Base-by-base conservation (phyloP, 2,329 filamentous ascomycete genomes). In the Exophiala xenobiotica region DNA sequence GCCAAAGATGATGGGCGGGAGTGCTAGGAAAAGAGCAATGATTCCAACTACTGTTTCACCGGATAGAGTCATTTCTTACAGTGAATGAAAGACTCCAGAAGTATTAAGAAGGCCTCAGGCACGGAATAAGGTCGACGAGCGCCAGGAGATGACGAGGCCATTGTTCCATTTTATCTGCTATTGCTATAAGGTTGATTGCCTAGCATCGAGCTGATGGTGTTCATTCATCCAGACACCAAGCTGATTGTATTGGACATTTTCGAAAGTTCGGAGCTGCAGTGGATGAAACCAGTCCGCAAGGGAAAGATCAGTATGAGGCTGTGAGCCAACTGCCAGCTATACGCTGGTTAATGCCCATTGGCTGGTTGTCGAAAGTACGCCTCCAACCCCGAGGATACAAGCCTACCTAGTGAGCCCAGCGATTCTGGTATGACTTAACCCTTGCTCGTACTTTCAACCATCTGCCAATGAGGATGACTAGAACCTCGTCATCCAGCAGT, bases 1-100 rank as follows among this genome's bases (percentile, higher is more conserved):
- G 9, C 38, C 37, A 11, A 46, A 24, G 12, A 46, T 26, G 11
- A 49, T 3, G 3, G 51, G 51, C 4, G 46, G 46, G 16, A 49
- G 18, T 20, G 51, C 40, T 14, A 53, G 26, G 19, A 53, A 20
- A 14, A 53, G 38, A 35, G 31, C 45, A n/a, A 49, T 26, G 35
- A 53, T 49, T 19, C 45, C 46, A 18, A 49, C 46, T 1, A 53
- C 16, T n/a, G 51, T 40, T 8, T 53, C 51, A 7, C 26, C 45
- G n/a, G 51, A 45, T 14, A 53, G n/a, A 23, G 42, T 20, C 51
- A 49, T 53, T 14, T 9, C 12, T 39, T 18, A 23, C 26, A 5
- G 39, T 20, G 11, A 11, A 24, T 20, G 6, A 40, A n/a, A 23
- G 11, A 19, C n/a, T n/a, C n/a, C n/a, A n/a, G n/a, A n/a, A n/a